phyloP scores from a whole-genome alignment of 805 yeast species.

The Hanseniaspora occidentalis region DNA sequence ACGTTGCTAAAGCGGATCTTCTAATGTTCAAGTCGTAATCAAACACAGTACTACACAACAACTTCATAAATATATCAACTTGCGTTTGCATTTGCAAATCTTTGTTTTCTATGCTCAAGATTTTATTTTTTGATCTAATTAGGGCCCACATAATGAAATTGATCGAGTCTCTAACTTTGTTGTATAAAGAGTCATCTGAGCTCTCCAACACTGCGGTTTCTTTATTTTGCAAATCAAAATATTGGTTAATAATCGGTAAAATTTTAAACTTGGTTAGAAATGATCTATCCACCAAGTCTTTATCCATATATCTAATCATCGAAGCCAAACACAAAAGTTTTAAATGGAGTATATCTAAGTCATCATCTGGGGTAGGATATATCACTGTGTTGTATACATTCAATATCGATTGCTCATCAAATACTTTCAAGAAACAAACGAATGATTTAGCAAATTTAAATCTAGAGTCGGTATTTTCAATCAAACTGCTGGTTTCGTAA shows the following conservation, averaged over 20 bases:
- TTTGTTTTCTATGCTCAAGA: slow-evolving; percentile 10
- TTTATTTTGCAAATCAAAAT: neutral
- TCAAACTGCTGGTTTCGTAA: too few species aligned
- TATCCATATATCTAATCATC: neutral
- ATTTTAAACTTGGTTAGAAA: neutral
- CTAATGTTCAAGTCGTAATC: slow-evolving; percentile 67
- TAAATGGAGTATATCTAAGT: neutral
- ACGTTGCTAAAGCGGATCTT: slow-evolving; percentile 73
- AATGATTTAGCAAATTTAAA: neutral
- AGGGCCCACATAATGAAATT: slow-evolving; percentile 76
- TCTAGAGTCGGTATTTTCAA: neutral
- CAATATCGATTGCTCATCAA: neutral
- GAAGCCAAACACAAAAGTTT: neutral
- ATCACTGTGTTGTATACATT: neutral
- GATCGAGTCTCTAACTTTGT: slow-evolving; percentile 70
- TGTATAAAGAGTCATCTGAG: slow-evolving; percentile 5
- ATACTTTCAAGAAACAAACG: neutral
- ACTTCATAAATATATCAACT: slow-evolving; percentile 13
- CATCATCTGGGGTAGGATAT: neutral
- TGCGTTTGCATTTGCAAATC: too few species aligned
- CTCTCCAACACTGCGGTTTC: too few species aligned
- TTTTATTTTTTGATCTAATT: slow-evolving; percentile 30
- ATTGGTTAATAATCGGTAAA: neutral
- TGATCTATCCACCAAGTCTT: neutral
- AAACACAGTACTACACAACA: slow-evolving; percentile 45